Conservation (phyloP, 2,329 filamentous ascomycete species). For the Paraphoma chrysanthemicola region DNA sequence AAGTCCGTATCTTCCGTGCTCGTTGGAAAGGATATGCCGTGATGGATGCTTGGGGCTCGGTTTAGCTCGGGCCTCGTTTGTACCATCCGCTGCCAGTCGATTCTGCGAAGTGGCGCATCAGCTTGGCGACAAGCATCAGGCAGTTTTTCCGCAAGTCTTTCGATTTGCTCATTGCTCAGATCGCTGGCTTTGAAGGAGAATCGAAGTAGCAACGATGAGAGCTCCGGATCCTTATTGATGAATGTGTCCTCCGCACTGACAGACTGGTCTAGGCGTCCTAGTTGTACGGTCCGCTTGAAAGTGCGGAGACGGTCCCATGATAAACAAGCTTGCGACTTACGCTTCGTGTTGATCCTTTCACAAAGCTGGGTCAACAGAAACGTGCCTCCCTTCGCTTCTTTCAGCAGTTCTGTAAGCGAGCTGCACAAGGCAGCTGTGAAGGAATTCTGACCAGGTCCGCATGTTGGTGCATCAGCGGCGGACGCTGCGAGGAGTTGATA, state of each 20-base stretch:
- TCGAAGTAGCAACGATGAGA: constrained; percentile 5
- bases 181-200: constrained; percentile 7
- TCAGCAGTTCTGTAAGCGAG: not conserved
- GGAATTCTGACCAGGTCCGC: not conserved
- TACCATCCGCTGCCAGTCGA: constrained; percentile 29
- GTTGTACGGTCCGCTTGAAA: constrained; percentile 1
- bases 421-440: not conserved
- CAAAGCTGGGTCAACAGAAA: not conserved
- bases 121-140: constrained; percentile 9
- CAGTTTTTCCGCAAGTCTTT: constrained; percentile 15
- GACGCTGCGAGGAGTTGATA: constrained; percentile 1
- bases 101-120: constrained; percentile 14
- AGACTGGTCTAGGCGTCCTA: not conserved
- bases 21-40: no score
- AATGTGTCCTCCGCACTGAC: not conserved
- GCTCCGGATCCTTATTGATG: not conserved
- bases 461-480: not conserved
- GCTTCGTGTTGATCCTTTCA: constrained; percentile 1
- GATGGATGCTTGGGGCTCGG: no score
- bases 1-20: no score
- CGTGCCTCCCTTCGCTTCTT: not conserved
- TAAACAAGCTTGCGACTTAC: not conserved
- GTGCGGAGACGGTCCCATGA: constrained; percentile 1
- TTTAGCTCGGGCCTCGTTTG: not conserved
- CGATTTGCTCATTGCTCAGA: constrained; percentile 13